A percentile compares a stretch with the other conserved stretches of the same genome.
Conservation (phyloP, 2,329 filamentous ascomycete species). For the Fusarium sp. region DNA sequence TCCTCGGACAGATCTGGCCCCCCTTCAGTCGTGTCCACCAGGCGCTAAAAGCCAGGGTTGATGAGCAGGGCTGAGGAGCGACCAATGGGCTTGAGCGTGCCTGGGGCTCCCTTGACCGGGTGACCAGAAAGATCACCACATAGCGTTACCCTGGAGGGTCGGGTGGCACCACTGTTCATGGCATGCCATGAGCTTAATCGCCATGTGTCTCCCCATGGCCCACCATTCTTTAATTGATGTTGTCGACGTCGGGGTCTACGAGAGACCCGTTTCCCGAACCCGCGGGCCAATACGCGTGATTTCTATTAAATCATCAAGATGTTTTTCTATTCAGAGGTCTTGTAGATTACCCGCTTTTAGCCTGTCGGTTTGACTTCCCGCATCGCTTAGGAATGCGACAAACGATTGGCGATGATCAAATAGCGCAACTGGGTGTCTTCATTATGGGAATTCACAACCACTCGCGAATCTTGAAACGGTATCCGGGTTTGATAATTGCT, state of each 20-base stretch:
- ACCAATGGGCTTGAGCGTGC: conserved; percentile 8
- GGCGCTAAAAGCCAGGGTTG: background rate
- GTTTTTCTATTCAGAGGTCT: background rate
- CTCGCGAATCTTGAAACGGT: background rate
- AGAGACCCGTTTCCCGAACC: conserved; percentile 6
- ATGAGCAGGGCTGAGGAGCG: background rate
- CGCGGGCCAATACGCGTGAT: background rate
- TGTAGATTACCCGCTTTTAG: background rate
- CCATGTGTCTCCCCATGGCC: background rate
- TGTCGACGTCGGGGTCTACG: background rate
- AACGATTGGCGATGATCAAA: background rate
- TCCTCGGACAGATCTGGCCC: conserved; percentile 33
- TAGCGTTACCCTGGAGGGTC: background rate
- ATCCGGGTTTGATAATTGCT: background rate
- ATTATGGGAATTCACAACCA: background rate
- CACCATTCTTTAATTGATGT: conserved; percentile 4
- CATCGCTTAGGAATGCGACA: background rate
- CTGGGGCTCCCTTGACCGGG: background rate
- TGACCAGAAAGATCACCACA: conserved; percentile 21
- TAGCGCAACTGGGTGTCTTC: background rate
- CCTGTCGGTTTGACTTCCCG: background rate
- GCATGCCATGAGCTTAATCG: conserved; percentile 10
- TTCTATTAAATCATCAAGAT: background rate
- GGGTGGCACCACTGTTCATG: conserved; percentile 10
- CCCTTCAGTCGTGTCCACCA: background rate